Conservation (phyloP, 2,329 filamentous ascomycete genomes). For the Fusarium dimerum region DNA sequence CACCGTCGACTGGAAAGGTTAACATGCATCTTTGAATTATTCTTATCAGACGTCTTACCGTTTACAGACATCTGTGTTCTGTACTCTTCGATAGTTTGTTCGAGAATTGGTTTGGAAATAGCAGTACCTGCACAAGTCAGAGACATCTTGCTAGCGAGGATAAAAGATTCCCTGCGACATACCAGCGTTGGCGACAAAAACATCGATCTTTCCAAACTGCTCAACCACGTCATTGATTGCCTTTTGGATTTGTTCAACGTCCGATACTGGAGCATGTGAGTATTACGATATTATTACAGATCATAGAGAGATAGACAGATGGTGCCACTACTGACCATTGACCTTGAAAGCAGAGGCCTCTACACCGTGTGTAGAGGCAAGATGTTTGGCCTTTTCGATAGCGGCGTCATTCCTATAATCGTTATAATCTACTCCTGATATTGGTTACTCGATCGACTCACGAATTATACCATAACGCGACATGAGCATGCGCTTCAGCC, state of each 20-base stretch:
- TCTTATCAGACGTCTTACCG: slow-evolving; percentile 33
- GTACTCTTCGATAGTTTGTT: slow-evolving; percentile 54
- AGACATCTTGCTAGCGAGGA: slow-evolving; percentile 40
- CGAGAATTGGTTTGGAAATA: slow-evolving; percentile 56
- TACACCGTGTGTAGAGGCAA: slow-evolving; percentile 37
- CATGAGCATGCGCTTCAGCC: slow-evolving; percentile 45
- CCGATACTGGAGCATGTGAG: slow-evolving; percentile 36
- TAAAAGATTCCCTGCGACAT: slow-evolving; percentile 26
- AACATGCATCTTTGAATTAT: not conserved
- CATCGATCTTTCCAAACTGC: slow-evolving; percentile 28
- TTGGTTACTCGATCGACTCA: slow-evolving; percentile 10
- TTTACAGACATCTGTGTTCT: slow-evolving; percentile 54
- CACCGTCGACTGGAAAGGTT: slow-evolving; percentile 45
- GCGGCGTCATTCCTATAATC: slow-evolving; percentile 34
- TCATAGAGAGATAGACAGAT: not conserved
- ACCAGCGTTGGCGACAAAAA: slow-evolving; percentile 30
- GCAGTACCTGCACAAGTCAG: slow-evolving; percentile 40
- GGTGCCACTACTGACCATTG: slow-evolving; percentile 31
- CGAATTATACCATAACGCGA: slow-evolving; percentile 39
- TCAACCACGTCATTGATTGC: slow-evolving; percentile 12
- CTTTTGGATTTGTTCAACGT: not conserved
- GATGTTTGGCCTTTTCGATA: slow-evolving; percentile 34
- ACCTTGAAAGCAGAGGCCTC: slow-evolving; percentile 45
- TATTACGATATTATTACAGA: not conserved
- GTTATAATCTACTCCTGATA: not conserved